phyloP scores from a whole-genome alignment of 23 red algal species.

The Gracilaria caudata region DNA sequence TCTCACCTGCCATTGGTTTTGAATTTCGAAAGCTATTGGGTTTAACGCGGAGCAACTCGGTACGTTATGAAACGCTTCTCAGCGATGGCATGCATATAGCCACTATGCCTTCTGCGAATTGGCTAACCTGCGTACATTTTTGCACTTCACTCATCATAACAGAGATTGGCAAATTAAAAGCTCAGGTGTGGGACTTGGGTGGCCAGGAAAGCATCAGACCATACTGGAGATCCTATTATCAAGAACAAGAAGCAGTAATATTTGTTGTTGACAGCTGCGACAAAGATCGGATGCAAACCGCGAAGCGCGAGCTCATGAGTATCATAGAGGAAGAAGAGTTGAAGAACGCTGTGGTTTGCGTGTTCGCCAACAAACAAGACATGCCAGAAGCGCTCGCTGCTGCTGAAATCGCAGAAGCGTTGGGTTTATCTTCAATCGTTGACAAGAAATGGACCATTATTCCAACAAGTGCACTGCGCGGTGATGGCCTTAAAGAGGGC shows the following conservation, averaged over 20 bases:
- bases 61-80: slow-evolving; percentile 35
- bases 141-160: not conserved
- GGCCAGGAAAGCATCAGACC: slow-evolving; percentile 95
- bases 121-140: not conserved
- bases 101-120: not conserved
- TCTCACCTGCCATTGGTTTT: not conserved
- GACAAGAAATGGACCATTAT: slow-evolving; percentile 99
- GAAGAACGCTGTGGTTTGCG: slow-evolving; percentile 80
- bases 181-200: slow-evolving; percentile 98
- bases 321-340: slow-evolving; percentile 97
- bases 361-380: slow-evolving; percentile 99
- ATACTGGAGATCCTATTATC: slow-evolving; percentile 97
- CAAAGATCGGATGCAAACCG: slow-evolving; percentile 80
- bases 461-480: slow-evolving; percentile 79
- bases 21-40: slow-evolving; percentile 77
- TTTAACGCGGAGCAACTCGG: slow-evolving; percentile 93
- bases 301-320: slow-evolving; percentile 87
- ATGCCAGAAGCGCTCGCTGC: slow-evolving; percentile 69
- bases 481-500: slow-evolving; percentile 91
- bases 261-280: slow-evolving; percentile 99
- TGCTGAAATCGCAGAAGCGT: slow-evolving; percentile 82
- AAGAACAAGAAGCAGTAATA: slow-evolving; percentile 94
- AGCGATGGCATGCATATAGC: not conserved
- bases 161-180: slow-evolving; percentile 93
- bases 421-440: slow-evolving; percentile 78